Evolutionary conservation across 106 monocot genomes (phyloP).

Genomic region (Dioscorea dumetorum): DNA sequence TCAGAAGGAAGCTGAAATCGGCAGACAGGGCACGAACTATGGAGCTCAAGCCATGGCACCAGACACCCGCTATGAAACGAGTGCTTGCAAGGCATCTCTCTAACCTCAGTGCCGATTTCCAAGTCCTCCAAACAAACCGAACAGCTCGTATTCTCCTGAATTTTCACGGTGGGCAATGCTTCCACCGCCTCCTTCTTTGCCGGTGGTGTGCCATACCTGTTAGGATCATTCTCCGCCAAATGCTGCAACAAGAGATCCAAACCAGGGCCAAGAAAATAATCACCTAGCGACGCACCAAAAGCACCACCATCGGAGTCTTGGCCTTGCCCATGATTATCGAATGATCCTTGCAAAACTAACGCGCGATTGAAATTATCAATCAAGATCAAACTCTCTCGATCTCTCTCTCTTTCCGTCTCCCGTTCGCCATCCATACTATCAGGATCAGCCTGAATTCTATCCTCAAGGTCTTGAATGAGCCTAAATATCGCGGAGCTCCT

Average conservation of each 20-base stretch:
- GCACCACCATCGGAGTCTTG: constrained; percentile 8
- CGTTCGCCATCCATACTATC: constrained; percentile 13
- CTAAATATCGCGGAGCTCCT: constrained; percentile 31
- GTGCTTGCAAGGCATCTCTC: constrained; percentile 78
- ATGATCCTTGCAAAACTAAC: constrained; percentile 26
- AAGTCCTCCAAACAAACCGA: constrained; percentile 80
- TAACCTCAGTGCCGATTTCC: constrained; percentile 38
- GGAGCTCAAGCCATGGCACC: constrained; percentile 76
- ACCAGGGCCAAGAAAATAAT: constrained; percentile 50
- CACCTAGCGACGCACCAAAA: constrained; percentile 30
- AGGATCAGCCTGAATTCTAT: constrained; percentile 9
- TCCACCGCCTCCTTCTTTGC: constrained; percentile 59
- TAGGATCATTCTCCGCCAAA: constrained; percentile 66
- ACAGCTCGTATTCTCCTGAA: constrained; percentile 42
- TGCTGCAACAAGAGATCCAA: constrained; percentile 67
- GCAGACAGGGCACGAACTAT: constrained; percentile 88
- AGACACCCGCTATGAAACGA: constrained; percentile 66
- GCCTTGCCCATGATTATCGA: constrained; percentile 6
- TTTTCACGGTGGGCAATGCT: constrained; percentile 56
- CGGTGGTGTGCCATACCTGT: constrained; percentile 66
- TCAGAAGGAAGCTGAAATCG: constrained; percentile 63
- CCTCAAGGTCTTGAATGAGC: constrained; percentile 27
- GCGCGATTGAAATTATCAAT: constrained; percentile 49
- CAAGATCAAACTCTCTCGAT: constrained; percentile 34
- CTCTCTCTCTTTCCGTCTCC: constrained; percentile 25